Base-by-base conservation (phyloP, 805 yeast species). In the Starmerella tilneyi region DNA sequence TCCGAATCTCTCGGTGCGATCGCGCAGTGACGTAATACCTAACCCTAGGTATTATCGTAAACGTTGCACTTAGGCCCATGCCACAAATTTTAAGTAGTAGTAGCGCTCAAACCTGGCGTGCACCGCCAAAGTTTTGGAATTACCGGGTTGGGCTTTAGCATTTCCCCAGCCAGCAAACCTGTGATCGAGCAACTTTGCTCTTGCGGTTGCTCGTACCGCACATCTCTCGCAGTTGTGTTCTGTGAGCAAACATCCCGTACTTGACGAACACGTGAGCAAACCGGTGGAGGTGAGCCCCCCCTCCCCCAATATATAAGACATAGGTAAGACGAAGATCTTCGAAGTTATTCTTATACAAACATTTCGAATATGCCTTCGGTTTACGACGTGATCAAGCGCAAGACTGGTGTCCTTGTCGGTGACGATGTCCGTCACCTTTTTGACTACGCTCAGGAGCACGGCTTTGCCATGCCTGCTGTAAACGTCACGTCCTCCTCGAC, bases 401-500 rank as follows among this genome's bases (percentile, higher is more conserved):
- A 92, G 72, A 63, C 92, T 66, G 98, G 98, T 78, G 98, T 92
- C 71, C 86, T 92, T 69, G 92, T 84, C 72, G 98, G 98, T 65
- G 96, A 89, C 63, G 98, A 92, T 66, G 98, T 92, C 56, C 76
- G 75, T 43, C 59, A 59, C 44, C 63, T 69, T 45, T 92, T 88
- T 72, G 80, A 81, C 69, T 85, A 88, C 71, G 96, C 96, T 53
- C 96, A 84, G 72, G 78, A 77, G 61, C 74, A 89, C 68, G 84
- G 84, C 55, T 92, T 86, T 60, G 98, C 98, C 57, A 86, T 92
- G 64, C 98, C 98, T 62, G 96, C 98, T 57, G 88, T 94, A 65
- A 92, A 92, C 70, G 96, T 92, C 50, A 92, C 98, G 56, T 84
- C 97, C 28, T 88, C 97, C 29, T 89, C 97, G 50, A 89, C 96